phyloP scores from a whole-genome alignment of 2,329 filamentous ascomycete species.

The Verticillium klebahnii region DNA sequence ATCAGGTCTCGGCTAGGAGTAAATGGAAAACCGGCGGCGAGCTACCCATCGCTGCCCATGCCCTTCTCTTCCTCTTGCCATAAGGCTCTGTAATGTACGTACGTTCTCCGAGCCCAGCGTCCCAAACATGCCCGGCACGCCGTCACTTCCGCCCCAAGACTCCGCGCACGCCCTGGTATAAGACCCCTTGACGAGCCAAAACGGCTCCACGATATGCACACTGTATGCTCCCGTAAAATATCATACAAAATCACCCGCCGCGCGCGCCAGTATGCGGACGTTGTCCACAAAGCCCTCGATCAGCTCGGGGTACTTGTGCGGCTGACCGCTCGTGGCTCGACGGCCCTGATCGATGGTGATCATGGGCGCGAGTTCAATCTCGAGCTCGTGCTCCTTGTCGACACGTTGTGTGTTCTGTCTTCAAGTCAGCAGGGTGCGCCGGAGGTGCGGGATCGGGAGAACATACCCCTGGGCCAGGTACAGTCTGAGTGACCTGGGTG shows the following conservation, averaged over 20 bases:
- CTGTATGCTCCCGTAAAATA: background rate
- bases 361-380: constrained; percentile 66
- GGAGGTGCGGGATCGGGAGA: background rate
- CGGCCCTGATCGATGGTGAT: constrained; percentile 63
- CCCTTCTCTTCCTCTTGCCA: too few relatives aligned
- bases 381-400: constrained; percentile 73
- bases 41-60: too few relatives aligned
- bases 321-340: constrained; percentile 43
- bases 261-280: constrained; percentile 51
- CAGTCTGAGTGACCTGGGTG: constrained; percentile 71
- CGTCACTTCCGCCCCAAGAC: too few relatives aligned
- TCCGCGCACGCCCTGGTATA: too few relatives aligned
- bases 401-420: constrained; percentile 32
- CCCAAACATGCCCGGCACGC: too few relatives aligned
- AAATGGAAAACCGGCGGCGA: too few relatives aligned
- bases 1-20: too few relatives aligned
- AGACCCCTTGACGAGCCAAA: too few relatives aligned
- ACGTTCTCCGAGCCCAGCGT: too few relatives aligned
- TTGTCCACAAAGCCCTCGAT: constrained; percentile 75
- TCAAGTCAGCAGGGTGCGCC: background rate
- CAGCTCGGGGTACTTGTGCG: constrained; percentile 60
- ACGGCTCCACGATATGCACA: background rate
- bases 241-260: background rate
- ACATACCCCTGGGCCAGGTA: constrained; percentile 32
- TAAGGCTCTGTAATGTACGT: too few relatives aligned